Base-by-base conservation (phyloP, 768 basidiomycete species). In the Pisolithus microcarpus region DNA sequence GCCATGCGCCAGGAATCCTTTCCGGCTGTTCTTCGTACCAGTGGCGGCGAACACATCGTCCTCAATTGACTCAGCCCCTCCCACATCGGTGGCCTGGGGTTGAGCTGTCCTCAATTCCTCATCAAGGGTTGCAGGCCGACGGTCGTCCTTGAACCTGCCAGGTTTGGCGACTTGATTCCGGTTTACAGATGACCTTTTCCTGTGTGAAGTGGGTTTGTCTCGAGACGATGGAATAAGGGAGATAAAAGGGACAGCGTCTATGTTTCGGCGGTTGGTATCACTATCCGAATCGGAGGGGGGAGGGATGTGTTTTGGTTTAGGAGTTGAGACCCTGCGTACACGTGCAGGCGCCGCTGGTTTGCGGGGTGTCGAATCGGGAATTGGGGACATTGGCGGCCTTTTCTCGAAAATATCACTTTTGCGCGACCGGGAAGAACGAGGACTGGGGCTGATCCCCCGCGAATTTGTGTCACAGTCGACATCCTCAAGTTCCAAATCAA, bases 1-100 rank as follows among this genome's bases (percentile, higher is more conserved):
- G 11, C 87, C 87, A 58, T 80, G 82, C 4, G 85, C 82, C 19
- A 89, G 69, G 55, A 88, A 91, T 2, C 85, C 84, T 5, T 62
- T 68, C 16, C 66, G 71, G 57, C 74, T 79, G 46, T 73, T 78
- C 60, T 72, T 72, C 38, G 71, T 78, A 10, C 85, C 85, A 2
- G 78, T 73, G 16, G 76, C 84, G 2, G 72, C 64, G 11, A 80
- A 73, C 13, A 79, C 68, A 43, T 15, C 5, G 23, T 65, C 64
- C 1, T 85, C 83, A 9, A 51, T 30, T n/a, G 43, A 53, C n/a
- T 71, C 75, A n/a, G 62, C 63, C 7, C 71, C 73, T 37, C 62
- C 63, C 19, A 70, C 67, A 31, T 65, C 65, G 7, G 59, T 65
- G 11, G 63, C 63, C 31, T 67, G 68, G 1, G 65, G 69, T 23